Base-by-base conservation (phyloP, 805 yeast genomes). In the Zygosaccharomyces siamensis region DNA sequence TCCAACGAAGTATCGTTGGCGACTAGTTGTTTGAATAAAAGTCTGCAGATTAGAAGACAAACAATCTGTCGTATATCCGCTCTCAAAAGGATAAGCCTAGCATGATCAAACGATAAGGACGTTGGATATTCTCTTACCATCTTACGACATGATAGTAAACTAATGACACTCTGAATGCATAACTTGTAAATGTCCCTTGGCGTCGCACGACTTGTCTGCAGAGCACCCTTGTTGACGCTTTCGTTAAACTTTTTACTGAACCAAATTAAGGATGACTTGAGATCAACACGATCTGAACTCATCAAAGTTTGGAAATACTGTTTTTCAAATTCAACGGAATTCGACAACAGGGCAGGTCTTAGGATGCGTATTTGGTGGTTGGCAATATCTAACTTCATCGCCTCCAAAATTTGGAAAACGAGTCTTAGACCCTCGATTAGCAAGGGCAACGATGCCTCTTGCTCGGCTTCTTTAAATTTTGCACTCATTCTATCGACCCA, bases 311-410 rank as follows among this genome's bases (percentile, higher is more conserved):
- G 67, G 63, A 84, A 87, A 68, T 89, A 89, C 64, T 87, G 95
- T 59, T 82, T 82, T 69, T 90, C 98, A 61, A 90, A 87, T 51
- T 86, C 90, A 10, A 86, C 84, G 2, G 96, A 93, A 31, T 93
- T 86, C 59, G 88, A 89, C 49, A 89, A 80, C 42, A 92, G 73
- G 2, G 85, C 84, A 2, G 96, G 95, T 60, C 97, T 76, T 46
- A 89, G 72, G 18, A 88, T 80, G 56, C 96, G 76, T 47, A 92
- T 87, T 69, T 90, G 97, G 63, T 90, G 96, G 68, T 90, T 90
- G 12, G 97, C 96, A 48, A 89, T 93, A 62, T 92, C 97, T 53
- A 90, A 73, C 66, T 90, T 92, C 95, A 90, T 89, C 8, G 95
- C 92, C 66, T 90, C 97, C 54, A 92, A 72, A 49, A 92, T 84